Evolutionary conservation across 257 asterid species (phyloP), one percentile per base, ranked within the genome.

Genomic region (Solanum pennellii): DNA sequence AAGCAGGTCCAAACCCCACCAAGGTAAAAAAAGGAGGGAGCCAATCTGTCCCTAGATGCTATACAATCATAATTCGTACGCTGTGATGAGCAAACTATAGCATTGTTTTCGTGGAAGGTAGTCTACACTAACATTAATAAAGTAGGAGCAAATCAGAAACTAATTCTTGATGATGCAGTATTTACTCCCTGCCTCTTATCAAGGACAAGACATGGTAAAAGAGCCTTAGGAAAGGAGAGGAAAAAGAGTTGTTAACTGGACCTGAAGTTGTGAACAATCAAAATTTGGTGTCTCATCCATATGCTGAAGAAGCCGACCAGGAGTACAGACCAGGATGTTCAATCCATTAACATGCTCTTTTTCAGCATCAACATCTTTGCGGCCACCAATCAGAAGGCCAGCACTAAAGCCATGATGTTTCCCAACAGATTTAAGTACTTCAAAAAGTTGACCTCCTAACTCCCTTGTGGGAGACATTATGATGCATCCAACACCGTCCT

Each of bases 231-330:
- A 71, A 31, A 23, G 86, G 35, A 27, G 83, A 25, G 72, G 12
- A 72, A 72, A 62, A 66, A 60, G 6, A 12, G 47, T 41, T 86
- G 75, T 73, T 47, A 33, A 29, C 66, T 84, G 52, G 92, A 97
- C 99, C 99, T 97, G 98, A 88, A 97, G 98, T 85, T 95, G 94
- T 68, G 99, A 91, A 83, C 99, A 97, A 42, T 96, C 98, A 83
- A 97, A 97, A 93, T 97, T 93, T 66, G 96, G 98, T 56, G 99
- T 97, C 89, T 96, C 99, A 15, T 97, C 98, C 99, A 97, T 97
- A 97, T 97, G 99, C 91, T 97, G 99, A 84, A 97, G 98, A 89
- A 97, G 98, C 86, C 99, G 94, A 15, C 99, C 99, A 5, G 99
- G 99, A 79, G 99, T 97, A 85, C 99, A 96, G 49, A 97, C 98